Evolutionary conservation across 2,329 filamentous ascomycete species (phyloP).

Genomic region (Aspergillus fischeri): DNA sequence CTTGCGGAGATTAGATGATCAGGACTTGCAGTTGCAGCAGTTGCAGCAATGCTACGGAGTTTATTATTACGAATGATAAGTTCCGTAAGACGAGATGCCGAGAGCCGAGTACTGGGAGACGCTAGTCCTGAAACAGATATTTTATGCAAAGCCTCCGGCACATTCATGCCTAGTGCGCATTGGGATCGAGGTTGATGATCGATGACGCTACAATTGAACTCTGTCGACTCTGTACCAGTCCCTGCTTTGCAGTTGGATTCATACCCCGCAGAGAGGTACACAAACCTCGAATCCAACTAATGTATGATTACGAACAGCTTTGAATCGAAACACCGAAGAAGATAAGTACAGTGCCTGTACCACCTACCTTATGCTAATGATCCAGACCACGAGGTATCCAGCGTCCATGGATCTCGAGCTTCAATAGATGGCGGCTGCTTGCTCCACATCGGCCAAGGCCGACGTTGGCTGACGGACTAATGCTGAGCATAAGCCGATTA

Average conservation of each 20-base stretch:
- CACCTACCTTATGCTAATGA: conserved; percentile 2
- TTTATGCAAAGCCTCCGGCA: neutral
- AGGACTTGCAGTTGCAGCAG: neutral
- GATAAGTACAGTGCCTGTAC: neutral
- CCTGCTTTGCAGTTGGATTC: neutral
- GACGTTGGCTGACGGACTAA: conserved; percentile 1
- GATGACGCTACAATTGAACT: neutral
- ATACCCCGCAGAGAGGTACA: neutral
- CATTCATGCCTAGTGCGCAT: neutral
- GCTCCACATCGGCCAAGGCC: conserved; percentile 10
- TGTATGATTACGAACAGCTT: neutral
- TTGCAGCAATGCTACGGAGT: no score
- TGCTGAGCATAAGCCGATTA: conserved; percentile 12
- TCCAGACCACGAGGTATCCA: conserved; percentile 8
- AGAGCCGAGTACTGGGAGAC: neutral
- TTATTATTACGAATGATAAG: no score
- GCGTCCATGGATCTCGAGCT: conserved; percentile 7
- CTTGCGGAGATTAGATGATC: neutral
- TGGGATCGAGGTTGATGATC: neutral
- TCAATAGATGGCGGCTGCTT: neutral
- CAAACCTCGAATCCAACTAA: neutral
- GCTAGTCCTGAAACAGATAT: neutral
- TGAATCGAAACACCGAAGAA: neutral
- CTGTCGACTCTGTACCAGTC: neutral
- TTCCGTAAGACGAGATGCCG: neutral